Evolutionary conservation across 2,329 filamentous ascomycete species (phyloP).

Genomic region (Scedosporium dehoogii): DNA sequence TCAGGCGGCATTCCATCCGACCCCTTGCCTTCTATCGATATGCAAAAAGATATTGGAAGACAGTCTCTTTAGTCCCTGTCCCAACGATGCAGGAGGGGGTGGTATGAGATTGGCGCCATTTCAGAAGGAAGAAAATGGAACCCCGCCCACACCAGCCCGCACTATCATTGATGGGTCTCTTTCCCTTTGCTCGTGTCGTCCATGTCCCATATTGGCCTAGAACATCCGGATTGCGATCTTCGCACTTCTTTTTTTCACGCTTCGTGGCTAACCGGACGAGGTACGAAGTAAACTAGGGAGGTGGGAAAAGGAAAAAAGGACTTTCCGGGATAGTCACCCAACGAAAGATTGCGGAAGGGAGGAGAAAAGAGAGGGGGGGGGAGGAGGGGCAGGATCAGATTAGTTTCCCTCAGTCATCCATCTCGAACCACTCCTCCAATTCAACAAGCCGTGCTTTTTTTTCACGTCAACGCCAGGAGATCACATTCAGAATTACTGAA

Average conservation of each 20-base stretch:
- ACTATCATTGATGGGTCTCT: neutral
- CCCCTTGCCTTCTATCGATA: neutral
- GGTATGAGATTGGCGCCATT: neutral
- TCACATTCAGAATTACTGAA: no score
- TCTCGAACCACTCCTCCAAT: neutral
- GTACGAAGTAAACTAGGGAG: neutral
- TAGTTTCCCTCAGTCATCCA: neutral
- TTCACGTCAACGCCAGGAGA: no score
- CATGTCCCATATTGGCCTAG: neutral
- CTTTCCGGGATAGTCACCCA: neutral
- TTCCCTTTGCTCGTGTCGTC: neutral
- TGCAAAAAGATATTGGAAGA: neutral
- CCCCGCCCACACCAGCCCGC: neutral
- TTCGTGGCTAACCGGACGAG: neutral
- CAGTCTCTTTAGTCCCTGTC: neutral
- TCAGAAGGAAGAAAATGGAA: neutral
- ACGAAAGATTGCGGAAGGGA: neutral
- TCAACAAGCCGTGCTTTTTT: no score
- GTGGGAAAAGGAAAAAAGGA: neutral
- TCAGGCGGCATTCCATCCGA: neutral
- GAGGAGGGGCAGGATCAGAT: neutral
- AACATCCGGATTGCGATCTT: conserved; percentile 2
- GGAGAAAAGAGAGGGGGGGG: neutral
- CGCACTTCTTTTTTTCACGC: neutral
- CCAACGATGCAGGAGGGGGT: neutral